phyloP scores from a whole-genome alignment of 1,139 yeast genomes.

The Debaryomyces sp. region DNA sequence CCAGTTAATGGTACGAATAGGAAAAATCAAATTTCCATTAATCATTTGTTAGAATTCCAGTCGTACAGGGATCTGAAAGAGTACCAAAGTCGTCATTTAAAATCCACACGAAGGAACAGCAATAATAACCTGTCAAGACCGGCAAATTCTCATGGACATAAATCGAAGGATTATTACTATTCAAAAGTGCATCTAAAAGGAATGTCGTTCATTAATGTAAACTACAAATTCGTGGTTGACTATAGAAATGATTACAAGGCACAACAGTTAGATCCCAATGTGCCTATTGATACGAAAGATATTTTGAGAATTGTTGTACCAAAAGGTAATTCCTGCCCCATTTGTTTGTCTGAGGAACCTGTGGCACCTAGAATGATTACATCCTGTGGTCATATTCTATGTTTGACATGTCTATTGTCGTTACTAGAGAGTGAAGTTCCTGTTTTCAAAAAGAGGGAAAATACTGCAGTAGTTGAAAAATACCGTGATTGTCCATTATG shows the following conservation, averaged over 20 bases:
- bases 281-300: slow-evolving; percentile 61
- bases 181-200: slow-evolving; percentile 56
- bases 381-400: slow-evolving; percentile 90
- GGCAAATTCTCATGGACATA: slow-evolving; percentile 8
- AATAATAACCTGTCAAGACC: slow-evolving; percentile 13
- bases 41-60: slow-evolving; percentile 65
- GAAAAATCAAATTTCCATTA: slow-evolving; percentile 61
- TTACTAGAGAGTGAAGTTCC: slow-evolving; percentile 64
- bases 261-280: slow-evolving; percentile 73
- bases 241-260: slow-evolving; percentile 54
- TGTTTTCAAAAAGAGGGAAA: slow-evolving; percentile 36
- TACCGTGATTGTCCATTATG: slow-evolving; percentile 87
- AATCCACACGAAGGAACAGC: slow-evolving; percentile 19
- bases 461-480: slow-evolving; percentile 47
- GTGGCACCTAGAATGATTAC: slow-evolving; percentile 92
- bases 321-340: slow-evolving; percentile 82
- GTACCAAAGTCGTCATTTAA: slow-evolving; percentile 28
- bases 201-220: slow-evolving; percentile 78
- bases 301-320: slow-evolving; percentile 76
- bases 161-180: slow-evolving; percentile 7
- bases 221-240: slow-evolving; percentile 81
- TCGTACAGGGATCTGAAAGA: slow-evolving; percentile 54
- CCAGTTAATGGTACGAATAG: slow-evolving; percentile 31
- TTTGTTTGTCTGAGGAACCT: slow-evolving; percentile 81
- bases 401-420: slow-evolving; percentile 78